Conservation (phyloP, 2,329 filamentous ascomycete genomes). For the Monosporascus ibericus region DNA sequence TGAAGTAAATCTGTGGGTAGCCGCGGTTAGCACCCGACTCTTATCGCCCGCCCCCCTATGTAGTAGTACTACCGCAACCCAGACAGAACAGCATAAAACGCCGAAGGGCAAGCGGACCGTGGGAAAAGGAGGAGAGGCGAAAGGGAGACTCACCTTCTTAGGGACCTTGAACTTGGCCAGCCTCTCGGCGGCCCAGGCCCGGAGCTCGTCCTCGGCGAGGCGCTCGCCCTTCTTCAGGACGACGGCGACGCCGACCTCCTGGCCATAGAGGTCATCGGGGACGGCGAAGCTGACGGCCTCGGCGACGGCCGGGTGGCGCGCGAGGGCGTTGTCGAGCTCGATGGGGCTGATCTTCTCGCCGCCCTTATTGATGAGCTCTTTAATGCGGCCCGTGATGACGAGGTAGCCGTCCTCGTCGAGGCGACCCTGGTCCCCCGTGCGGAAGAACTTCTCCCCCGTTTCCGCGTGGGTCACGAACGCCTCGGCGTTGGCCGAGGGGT, state of each 20-base stretch:
- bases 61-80: background rate
- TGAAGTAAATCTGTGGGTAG: slow-evolving; percentile 62
- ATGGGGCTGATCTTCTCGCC: slow-evolving; percentile 88
- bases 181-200: slow-evolving; percentile 60
- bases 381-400: slow-evolving; percentile 84
- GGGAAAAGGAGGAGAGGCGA: background rate
- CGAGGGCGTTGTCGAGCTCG: slow-evolving; percentile 76
- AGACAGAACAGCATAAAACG: background rate
- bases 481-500: slow-evolving; percentile 65
- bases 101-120: background rate
- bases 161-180: slow-evolving; percentile 81
- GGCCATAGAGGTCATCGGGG: slow-evolving; percentile 75
- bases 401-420: slow-evolving; percentile 75
- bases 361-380: slow-evolving; percentile 87
- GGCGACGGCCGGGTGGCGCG: slow-evolving; percentile 64
- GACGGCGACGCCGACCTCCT: slow-evolving; percentile 72
- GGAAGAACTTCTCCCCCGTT: slow-evolving; percentile 57
- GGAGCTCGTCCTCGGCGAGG: slow-evolving; percentile 54
- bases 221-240: slow-evolving; percentile 62
- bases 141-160: slow-evolving; percentile 57
- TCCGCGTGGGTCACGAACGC: slow-evolving; percentile 60
- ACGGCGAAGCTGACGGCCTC: slow-evolving; percentile 83
- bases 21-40: background rate
- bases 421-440: slow-evolving; percentile 82
- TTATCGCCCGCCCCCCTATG: no score